These are phyloP conservation scores for Scutellaria baicalensis DNA, from an alignment of 257 asterid species.

Conservation along the genomic window DNA sequence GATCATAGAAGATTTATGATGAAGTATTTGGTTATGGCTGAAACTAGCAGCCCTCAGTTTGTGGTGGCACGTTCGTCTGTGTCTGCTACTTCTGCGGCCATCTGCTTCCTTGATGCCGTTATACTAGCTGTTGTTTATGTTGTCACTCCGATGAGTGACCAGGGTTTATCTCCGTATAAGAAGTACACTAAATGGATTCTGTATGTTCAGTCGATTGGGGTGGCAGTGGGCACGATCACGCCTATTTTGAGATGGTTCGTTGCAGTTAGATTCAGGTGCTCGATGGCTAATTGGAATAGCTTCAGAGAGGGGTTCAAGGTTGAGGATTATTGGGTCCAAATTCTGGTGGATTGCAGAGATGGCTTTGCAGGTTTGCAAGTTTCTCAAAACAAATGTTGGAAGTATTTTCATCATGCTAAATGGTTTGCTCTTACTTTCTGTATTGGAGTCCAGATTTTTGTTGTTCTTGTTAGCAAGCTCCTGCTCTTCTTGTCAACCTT, in stretches of 20 bases:
- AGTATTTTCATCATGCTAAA: neutral
- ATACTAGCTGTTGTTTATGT: neutral
- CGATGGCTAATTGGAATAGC: neutral
- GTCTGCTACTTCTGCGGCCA: neutral
- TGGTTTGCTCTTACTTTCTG: neutral
- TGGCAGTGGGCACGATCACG: neutral
- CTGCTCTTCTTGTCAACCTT: neutral
- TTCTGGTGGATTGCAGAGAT: conserved; percentile 2
- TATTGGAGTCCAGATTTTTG: neutral
- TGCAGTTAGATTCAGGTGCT: neutral
- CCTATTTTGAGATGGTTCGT: neutral
- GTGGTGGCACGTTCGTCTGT: conserved; percentile 21
- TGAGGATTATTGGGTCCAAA: conserved; percentile 1
- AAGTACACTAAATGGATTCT: neutral
- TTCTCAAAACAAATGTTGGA: neutral
- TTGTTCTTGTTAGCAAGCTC: neutral
- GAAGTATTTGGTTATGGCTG: conserved; percentile 25
- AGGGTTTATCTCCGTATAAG: neutral
- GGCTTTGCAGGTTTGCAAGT: neutral
- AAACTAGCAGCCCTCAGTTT: conserved; percentile 25
- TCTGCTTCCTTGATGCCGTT: neutral
- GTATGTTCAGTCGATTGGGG: neutral
- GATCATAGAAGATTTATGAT: neutral
- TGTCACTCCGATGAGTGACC: neutral
- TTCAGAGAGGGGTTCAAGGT: neutral